Evolutionary conservation across 2,329 filamentous ascomycete species (phyloP).

Genomic region (Cercospora janseana): DNA sequence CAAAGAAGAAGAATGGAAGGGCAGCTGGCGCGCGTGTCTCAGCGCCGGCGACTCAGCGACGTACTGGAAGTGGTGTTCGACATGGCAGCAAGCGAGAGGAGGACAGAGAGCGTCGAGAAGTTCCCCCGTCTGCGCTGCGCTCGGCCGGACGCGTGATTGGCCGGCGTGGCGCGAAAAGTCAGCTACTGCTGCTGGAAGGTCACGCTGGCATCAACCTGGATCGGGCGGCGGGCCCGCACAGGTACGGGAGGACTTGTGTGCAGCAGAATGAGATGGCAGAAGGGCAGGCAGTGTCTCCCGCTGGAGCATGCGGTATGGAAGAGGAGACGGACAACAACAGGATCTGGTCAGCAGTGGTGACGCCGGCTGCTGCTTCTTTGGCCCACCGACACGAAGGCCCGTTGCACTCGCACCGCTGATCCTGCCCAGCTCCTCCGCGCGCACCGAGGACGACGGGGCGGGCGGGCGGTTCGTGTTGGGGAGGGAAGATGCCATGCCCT

Average conservation of each 20-base stretch:
- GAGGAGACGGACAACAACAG: background rate
- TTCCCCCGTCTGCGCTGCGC: conserved; percentile 1
- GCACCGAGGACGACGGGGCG: background rate
- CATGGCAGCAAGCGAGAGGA: conserved; percentile 8
- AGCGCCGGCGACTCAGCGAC: conserved; percentile 9
- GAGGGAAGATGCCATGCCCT: too few relatives aligned
- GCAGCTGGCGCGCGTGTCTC: too few relatives aligned
- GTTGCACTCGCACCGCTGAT: conserved; percentile 11
- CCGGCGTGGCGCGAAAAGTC: conserved; percentile 13
- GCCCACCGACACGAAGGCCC: background rate
- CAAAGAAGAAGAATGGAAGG: background rate
- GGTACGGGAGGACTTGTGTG: background rate
- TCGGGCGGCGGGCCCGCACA: conserved; percentile 2
- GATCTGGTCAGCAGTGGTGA: conserved; percentile 1
- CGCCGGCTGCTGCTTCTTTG: conserved; percentile 2
- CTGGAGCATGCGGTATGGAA: background rate
- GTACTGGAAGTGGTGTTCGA: conserved; percentile 14
- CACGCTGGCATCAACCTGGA: conserved; percentile 12
- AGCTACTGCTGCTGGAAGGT: conserved; percentile 11
- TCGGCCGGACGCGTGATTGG: conserved; percentile 6
- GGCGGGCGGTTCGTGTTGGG: background rate
- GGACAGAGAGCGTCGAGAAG: background rate
- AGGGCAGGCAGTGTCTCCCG: background rate
- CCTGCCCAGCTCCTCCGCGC: background rate
- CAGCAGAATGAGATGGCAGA: background rate